Evolutionary conservation across 495 filamentous ascomycete species (phyloP), one percentile per base, ranked within the genome.

Genomic region (Hypomontagnella submonticulosa): DNA sequence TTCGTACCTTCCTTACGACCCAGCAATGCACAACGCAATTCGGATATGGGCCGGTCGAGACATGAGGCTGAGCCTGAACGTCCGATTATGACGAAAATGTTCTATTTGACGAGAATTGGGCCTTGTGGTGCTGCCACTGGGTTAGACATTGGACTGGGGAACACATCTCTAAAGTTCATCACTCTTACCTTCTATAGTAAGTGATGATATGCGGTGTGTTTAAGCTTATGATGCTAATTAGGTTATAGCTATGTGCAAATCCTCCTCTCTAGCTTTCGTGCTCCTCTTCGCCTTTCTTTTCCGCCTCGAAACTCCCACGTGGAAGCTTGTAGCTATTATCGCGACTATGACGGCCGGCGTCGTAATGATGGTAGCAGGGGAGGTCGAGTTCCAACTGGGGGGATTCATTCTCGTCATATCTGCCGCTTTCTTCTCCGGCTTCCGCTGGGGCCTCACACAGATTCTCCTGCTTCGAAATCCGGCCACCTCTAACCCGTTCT

Each of bases 321-420:
- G 91, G 79, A 89, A 88, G 65, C 84, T 99, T 16, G 89, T 96
- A 18, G 77, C 85, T 34, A 92, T 99, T 64, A 98, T 99, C 62
- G 83, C 85, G 47, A 89, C 91, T 61, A 98, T 99, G 96, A 99
- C 93, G 0, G 69, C 88, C 2, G 96, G 96, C 54, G 96, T 99
- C 19, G 84, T 98, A 64, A 97, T 98, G 93, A 99, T 99, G 96
- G 96, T 99, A 3, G 91, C 93, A 1, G 93, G 93, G 19, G 95
- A 99, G 78, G 85, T 93, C n/a, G 88, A 89, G 33, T 99, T 99
- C 83, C 86, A 92, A 63, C 81, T 88, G 0, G 84, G 93, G 34
- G 96, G 96, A 7, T 98, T 99, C 76, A 73, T 92, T 27, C 88
- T 99, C 43, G 88, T 98, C 76, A 97, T 98, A 73, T 86, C 89